Percentiles rank a stretch among this genome's conserved stretches.
These are phyloP conservation scores for Akanthomyces dipterigenus DNA, from an alignment of 2,329 filamentous ascomycete genomes.

Conservation along the genomic window DNA sequence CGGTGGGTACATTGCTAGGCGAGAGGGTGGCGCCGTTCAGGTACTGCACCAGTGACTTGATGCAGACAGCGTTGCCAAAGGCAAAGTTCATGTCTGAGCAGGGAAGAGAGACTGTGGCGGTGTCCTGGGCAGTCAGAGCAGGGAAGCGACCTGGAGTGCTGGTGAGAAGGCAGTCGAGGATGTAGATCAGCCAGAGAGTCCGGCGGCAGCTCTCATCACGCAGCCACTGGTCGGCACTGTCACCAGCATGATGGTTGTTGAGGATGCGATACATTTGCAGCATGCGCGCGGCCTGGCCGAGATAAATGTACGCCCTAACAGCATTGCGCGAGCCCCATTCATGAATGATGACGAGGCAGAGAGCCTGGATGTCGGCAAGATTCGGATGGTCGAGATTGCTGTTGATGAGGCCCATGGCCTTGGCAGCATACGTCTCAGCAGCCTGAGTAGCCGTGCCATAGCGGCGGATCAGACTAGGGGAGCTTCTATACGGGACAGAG, in stretches of 20 bases:
- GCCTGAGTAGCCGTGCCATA: conserved; percentile 50
- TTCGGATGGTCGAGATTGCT: conserved; percentile 52
- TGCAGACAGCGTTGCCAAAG: conserved; percentile 53
- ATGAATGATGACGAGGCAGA: conserved; percentile 55
- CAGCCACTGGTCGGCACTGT: conserved; percentile 50
- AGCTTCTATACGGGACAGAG: conserved; percentile 36
- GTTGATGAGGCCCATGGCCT: conserved; percentile 51
- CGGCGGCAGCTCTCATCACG: conserved; percentile 56
- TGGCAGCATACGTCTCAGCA: conserved; percentile 52
- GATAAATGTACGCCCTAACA: conserved; percentile 56
- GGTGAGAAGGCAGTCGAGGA: conserved; percentile 55
- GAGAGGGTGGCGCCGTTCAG: conserved; percentile 28
- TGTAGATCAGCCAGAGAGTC: conserved; percentile 56
- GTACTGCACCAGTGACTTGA: conserved; percentile 47
- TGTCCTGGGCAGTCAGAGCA: conserved; percentile 47
- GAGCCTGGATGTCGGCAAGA: conserved; percentile 54
- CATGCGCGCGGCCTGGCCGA: conserved; percentile 58
- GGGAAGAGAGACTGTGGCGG: conserved; percentile 49
- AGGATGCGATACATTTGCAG: conserved; percentile 58
- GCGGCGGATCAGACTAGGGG: conserved; percentile 48
- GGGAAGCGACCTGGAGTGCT: conserved; percentile 55
- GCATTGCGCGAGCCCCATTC: conserved; percentile 58
- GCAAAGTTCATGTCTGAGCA: conserved; percentile 57
- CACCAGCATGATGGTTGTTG: conserved; percentile 45
- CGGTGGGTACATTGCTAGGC: conserved; percentile 32